phyloP scores from a whole-genome alignment of 306 rosid species.

The Pyrus betulifolia region DNA sequence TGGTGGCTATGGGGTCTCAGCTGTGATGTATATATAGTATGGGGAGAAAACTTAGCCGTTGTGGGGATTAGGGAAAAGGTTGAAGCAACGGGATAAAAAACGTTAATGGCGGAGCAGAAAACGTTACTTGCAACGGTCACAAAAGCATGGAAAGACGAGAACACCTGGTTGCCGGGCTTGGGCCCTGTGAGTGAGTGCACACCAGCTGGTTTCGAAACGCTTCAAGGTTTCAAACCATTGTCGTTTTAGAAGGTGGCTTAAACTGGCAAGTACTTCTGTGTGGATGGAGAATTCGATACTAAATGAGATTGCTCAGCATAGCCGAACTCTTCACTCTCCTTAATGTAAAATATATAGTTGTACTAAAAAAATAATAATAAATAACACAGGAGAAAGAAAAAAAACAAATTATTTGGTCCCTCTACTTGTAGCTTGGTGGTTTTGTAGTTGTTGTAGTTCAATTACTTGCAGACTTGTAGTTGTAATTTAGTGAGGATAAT shows the following conservation, averaged over 20 bases:
- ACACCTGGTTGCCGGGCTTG: neutral
- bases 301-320: fast-evolving
- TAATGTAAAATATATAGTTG: too few relatives aligned
- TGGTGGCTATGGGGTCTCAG: neutral
- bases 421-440: too few relatives aligned
- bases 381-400: too few relatives aligned
- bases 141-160: neutral
- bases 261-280: neutral
- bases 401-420: too few relatives aligned
- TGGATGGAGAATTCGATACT: neutral
- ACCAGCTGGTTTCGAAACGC: neutral
- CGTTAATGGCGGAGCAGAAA: neutral
- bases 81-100: neutral
- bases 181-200: neutral
- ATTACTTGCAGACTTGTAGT: neutral
- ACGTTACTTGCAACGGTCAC: neutral
- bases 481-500: neutral
- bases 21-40: constrained; percentile 25
- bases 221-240: neutral
- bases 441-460: neutral
- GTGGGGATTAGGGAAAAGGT: constrained; percentile 11
- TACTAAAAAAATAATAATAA: too few relatives aligned
- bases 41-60: constrained; percentile 62
- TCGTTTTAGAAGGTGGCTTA: neutral
- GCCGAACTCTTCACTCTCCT: fast-evolving